A percentile compares a stretch with the other conserved stretches of the same genome.
Conservation (phyloP, 2,329 filamentous ascomycete genomes). For the Fonsecaea erecta region DNA sequence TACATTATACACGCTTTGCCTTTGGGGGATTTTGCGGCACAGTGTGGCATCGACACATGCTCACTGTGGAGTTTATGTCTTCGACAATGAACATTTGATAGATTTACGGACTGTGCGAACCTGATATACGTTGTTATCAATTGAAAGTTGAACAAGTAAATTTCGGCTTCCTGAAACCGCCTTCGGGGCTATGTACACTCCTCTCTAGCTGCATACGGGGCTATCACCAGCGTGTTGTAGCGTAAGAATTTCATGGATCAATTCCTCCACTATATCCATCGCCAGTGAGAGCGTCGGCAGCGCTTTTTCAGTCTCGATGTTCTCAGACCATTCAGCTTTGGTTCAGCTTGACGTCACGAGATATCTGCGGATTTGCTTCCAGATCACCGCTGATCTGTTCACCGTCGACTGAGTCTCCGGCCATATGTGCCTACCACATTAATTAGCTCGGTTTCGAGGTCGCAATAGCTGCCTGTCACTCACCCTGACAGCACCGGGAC, state of each 20-base stretch:
- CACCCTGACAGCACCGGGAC: slow-evolving; percentile 68
- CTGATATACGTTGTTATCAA: background rate
- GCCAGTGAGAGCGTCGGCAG: background rate
- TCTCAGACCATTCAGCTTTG: background rate
- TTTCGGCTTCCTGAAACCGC: background rate
- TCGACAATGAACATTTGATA: background rate
- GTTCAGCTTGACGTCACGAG: slow-evolving; percentile 10
- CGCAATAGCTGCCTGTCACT: slow-evolving; percentile 44
- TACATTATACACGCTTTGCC: background rate
- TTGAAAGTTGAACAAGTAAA: background rate
- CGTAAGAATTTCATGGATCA: background rate
- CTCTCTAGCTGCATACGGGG: background rate
- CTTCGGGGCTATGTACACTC: background rate
- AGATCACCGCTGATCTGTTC: slow-evolving; percentile 6
- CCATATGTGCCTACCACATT: slow-evolving; percentile 21
- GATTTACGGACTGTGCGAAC: background rate
- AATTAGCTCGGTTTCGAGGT: slow-evolving; percentile 14
- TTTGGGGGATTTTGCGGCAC: background rate
- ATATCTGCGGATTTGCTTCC: slow-evolving; percentile 2
- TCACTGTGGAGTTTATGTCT: background rate
- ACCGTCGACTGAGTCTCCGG: slow-evolving; percentile 22
- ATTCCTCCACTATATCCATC: background rate
- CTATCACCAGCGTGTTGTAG: background rate
- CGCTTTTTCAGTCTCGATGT: background rate
- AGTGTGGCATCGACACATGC: background rate